Base-by-base conservation (phyloP, 208 protist genomes). In the Blechomonas ayalai region DNA sequence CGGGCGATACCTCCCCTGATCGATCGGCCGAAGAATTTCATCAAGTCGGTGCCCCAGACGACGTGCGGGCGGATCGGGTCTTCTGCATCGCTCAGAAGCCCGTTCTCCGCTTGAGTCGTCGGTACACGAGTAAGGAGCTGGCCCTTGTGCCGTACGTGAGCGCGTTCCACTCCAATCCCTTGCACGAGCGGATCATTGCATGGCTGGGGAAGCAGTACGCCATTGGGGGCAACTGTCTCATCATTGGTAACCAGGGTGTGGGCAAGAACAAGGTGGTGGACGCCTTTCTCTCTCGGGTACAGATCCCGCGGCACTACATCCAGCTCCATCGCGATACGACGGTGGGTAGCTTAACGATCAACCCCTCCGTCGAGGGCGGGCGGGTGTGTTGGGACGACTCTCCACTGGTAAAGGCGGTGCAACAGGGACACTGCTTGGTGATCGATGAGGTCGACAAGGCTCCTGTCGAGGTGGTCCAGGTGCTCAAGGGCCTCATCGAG, bases 361-460 rank as follows among this genome's bases (percentile, higher is more conserved):
- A 79, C 57, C 95, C 95, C 0, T 84, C 82, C 0, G 71, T 96
- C 19, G 68, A 82, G 37, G 75, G 61, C 12, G 96, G 96, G 8
- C 64, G 78, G 20, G 68, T 98, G 22, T 53, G 82, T 9, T 97
- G 85, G 73, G 68, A 86, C 41, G 92, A 97, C 69, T 93, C 86
- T 18, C 91, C 94, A 33, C 69, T 98, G 2, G 92, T 98, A 26
- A 82, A 79, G 34, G 94, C 93, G 33, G 84, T 92, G n/a, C 62
- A 72, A 43, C 45, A 77, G 7, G 94, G 96, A 9, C 79, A 91
- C 58, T 85, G 95, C 23, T 80, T 97, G 23, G 93, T 98, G 18
- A 72, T 98, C 40, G 94, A 98, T 57, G 94, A 98, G 63, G 92
- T 96, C 29, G 96, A 98, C 68, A 98, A 98, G 73, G 92, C 90